These are phyloP conservation scores for Trametes elegans DNA, from an alignment of 768 basidiomycete genomes.

Conservation along the genomic window DNA sequence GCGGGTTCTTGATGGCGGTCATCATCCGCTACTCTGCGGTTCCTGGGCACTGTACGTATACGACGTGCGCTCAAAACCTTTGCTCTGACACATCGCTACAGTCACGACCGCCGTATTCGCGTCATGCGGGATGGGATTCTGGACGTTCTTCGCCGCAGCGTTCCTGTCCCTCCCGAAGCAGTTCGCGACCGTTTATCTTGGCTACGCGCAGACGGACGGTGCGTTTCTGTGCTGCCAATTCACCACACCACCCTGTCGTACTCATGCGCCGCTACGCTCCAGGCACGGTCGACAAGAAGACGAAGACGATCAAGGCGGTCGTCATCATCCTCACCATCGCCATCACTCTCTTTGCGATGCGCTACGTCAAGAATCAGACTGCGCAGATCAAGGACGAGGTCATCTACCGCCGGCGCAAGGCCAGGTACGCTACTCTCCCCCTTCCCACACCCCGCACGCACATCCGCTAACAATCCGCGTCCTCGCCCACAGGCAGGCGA, in stretches of 20 bases:
- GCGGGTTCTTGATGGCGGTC: conserved; percentile 80
- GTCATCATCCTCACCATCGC: conserved; percentile 66
- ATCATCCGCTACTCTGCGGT: conserved; percentile 76
- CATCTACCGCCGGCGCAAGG: conserved; percentile 66
- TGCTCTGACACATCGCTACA: conserved; percentile 26
- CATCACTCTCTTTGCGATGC: conserved; percentile 75
- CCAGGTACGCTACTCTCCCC: conserved; percentile 43
- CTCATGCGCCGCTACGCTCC: not conserved
- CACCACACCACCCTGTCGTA: not conserved
- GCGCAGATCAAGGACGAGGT: conserved; percentile 59
- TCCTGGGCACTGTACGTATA: conserved; percentile 77
- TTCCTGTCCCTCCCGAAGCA: conserved; percentile 86
- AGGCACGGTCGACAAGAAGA: conserved; percentile 29
- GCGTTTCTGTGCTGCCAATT: not conserved
- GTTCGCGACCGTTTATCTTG: conserved; percentile 86
- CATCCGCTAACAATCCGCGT: not conserved
- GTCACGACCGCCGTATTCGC: conserved; percentile 86
- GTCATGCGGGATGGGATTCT: conserved; percentile 81
- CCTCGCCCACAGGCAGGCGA: conserved; percentile 2
- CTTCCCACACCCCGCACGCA: not conserved
- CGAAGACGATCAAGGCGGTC: conserved; percentile 60
- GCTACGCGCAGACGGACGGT: conserved; percentile 55
- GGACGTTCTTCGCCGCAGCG: conserved; percentile 73
- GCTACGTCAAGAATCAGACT: conserved; percentile 76
- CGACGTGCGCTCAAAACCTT: not conserved